phyloP scores from a whole-genome alignment of 2,329 filamentous ascomycete species.

The Torrubiellomyces zombiae region DNA sequence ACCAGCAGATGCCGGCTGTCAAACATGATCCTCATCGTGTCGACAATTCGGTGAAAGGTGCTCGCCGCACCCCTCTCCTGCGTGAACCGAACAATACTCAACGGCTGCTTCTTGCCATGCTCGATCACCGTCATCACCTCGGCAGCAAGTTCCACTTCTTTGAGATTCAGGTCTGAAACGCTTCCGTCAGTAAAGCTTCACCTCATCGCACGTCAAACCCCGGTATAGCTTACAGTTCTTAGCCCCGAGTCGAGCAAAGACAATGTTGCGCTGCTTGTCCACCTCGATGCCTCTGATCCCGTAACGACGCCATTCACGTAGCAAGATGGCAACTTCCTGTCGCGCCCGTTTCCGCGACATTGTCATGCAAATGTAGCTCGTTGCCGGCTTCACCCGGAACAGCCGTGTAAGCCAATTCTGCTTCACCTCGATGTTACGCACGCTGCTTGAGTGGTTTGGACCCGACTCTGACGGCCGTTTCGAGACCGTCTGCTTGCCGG shows the following conservation, averaged over 20 bases:
- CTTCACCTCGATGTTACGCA: slow-evolving; percentile 45
- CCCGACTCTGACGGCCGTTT: too few relatives aligned
- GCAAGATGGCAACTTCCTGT: slow-evolving; percentile 57
- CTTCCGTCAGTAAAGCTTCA: slow-evolving; percentile 7
- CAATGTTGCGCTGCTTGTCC: slow-evolving; percentile 62
- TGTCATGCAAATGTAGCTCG: slow-evolving; percentile 56
- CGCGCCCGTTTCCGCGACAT: slow-evolving; percentile 52
- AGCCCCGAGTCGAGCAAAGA: slow-evolving; percentile 61
- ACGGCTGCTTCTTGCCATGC: slow-evolving; percentile 57
- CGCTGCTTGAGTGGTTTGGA: slow-evolving; percentile 19
- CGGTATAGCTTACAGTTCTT: slow-evolving; percentile 71
- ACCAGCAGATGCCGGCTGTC: slow-evolving; percentile 50
- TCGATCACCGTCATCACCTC: slow-evolving; percentile 84
- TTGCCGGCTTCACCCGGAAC: slow-evolving; percentile 76
- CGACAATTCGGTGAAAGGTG: slow-evolving; percentile 71
- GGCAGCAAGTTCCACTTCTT: slow-evolving; percentile 72
- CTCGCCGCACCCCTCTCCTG: slow-evolving; percentile 85
- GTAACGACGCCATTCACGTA: slow-evolving; percentile 66
- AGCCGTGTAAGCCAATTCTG: slow-evolving; percentile 82
- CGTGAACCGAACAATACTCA: slow-evolving; percentile 72
- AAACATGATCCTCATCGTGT: slow-evolving; percentile 57
- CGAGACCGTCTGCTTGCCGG: not conserved
- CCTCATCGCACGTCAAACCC: not conserved
- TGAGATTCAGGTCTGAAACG: slow-evolving; percentile 54
- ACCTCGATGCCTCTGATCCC: slow-evolving; percentile 68